Evolutionary conservation across 2,329 filamentous ascomycete genomes (phyloP), one percentile per base, ranked within the genome.

Genomic region (Rhynchosporium agropyri): DNA sequence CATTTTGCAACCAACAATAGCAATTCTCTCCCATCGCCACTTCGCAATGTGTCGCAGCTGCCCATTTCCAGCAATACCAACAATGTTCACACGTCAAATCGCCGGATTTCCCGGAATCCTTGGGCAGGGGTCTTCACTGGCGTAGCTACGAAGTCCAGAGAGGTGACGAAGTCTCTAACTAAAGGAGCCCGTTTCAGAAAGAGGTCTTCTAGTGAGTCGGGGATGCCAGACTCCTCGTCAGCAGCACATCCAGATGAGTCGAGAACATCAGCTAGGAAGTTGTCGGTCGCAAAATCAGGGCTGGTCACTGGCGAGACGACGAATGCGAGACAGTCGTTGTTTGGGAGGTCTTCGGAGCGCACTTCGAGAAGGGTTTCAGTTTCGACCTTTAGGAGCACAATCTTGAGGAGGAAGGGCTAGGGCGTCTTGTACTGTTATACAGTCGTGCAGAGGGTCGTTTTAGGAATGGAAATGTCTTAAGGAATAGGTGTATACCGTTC

Each of bases 161-260:
- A 40, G 10, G 50, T n/a, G 8, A 54, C 33, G n/a, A 54, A 4
- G n/a, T 40, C 10, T 20, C 28, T 54, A 3, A 26, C 20, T 4
- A 54, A 54, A 36, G 50, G 50, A 28, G 50, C 50, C 26, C 50
- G 50, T 6, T 54, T 33, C 3, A 42, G 38, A 36, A 40, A 26
- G 50, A 54, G 50, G 26, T 40, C 33, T 12, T 54, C 20, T 3
- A 6, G 15, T 28, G 4, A 33, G 36, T 20, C 26, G 8, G 33
- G 20, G 33, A 31, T 12, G 0, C 50, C 5, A 26, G 33, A 28
- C 45, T 33, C 50, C 9, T n/a, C n/a, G 5, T 12, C 15, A 8
- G 12, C 49, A 54, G n/a, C 50, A 40, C 9, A 10, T 36, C 9
- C 33, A 4, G n/a, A 31, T 20, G 38, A 29, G 6, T 53, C 49